These are phyloP conservation scores for Colletotrichum tropicicola DNA, from an alignment of 2,329 filamentous ascomycete genomes.

Conservation along the genomic window DNA sequence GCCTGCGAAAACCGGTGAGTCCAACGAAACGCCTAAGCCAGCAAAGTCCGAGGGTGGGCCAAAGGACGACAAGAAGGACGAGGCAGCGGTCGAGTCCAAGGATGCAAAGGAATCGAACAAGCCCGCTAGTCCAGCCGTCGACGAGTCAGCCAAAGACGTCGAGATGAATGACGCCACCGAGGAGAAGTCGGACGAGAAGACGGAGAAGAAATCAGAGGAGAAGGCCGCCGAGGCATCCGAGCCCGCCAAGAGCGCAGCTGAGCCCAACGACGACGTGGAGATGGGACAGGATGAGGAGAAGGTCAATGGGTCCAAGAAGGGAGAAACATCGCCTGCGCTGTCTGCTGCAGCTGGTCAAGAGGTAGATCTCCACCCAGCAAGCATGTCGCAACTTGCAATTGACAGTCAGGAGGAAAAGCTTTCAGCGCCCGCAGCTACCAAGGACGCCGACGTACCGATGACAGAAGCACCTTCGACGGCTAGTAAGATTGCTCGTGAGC, in stretches of 20 bases:
- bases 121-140: not conserved
- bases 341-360: constrained; percentile 37
- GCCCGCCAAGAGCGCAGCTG: constrained; percentile 18
- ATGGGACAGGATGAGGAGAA: constrained; percentile 23
- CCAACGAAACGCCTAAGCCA: not conserved
- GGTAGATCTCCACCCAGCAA: constrained; percentile 44
- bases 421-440: not conserved
- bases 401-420: constrained; percentile 41
- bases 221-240: constrained; percentile 20
- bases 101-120: constrained; percentile 22
- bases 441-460: constrained; percentile 57
- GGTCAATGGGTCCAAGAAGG: constrained; percentile 14
- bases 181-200: not conserved
- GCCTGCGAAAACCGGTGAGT: constrained; percentile 1
- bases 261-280: constrained; percentile 27
- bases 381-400: constrained; percentile 49
- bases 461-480: constrained; percentile 57
- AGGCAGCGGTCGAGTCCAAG: constrained; percentile 10
- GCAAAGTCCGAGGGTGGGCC: constrained; percentile 2
- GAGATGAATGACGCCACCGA: constrained; percentile 36
- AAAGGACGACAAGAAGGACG: not conserved
- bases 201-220: not conserved
- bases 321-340: not conserved
- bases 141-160: constrained; percentile 33
- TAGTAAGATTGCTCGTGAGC: constrained; percentile 75